Base-by-base conservation (phyloP, 139 green algal species). In the Microglena sp. region DNA sequence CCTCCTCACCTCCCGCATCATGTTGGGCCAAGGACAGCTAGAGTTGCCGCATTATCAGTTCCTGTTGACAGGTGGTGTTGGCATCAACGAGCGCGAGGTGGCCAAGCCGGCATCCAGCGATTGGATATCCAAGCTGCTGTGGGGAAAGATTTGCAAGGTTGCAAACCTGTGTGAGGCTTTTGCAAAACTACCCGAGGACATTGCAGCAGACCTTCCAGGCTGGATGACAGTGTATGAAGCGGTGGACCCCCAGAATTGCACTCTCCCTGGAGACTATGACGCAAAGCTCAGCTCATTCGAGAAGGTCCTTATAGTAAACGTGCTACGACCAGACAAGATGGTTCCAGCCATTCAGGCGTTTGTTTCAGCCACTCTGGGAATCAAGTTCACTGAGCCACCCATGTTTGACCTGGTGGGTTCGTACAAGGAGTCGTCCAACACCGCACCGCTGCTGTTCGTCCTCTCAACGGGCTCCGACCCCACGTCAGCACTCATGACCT, bases 251-350 rank as follows among this genome's bases (percentile, higher is more conserved):
- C 21, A 68, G 40, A 59, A 35, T 28, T 8, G 18, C n/a, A 6
- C 26, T 4, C 44, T 68, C 24, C 61, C 61, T 24, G 6, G 7
- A 18, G 61, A 29, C 18, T 68, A 60, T 59, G 6, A 58, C n/a
- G 40, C 44, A 44, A 46, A 32, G 11, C 59, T 94, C n/a, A 67
- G 29, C 21, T 55, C 62, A 46, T 89, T 92, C 70, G 77, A 89
- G 75, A 77, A 75, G 33, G 55, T 80, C 28, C 59, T 80, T 32
- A 33, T 80, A 58, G 62, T 91, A 33, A 77, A 82, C 35, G 84
- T 74, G 65, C 70, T 93, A 21, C 67, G 87, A 1, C 81, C 84
- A 2, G 87, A 94, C 73, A 90, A 88, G 75, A 68, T 91, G 35
- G 55, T 82, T 8, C 62, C 77, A 21, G 84, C 30, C n/a, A 45